Percentiles rank a stretch among this genome's conserved stretches.
Conservation (phyloP, 148 eudicot genomes). For the Rhododendron ferrugineum region DNA sequence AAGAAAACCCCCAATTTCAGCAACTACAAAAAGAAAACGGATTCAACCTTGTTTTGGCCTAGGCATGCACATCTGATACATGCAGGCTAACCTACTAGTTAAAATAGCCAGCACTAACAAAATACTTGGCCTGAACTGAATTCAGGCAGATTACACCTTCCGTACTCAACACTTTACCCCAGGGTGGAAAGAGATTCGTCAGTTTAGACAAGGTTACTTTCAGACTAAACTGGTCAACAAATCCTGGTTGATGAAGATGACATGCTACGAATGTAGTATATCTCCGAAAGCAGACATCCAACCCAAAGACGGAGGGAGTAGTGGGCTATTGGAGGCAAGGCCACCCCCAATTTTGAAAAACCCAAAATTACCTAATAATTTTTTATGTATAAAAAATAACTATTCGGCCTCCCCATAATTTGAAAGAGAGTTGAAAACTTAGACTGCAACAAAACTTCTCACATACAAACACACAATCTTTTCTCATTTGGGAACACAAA, state of each 20-base stretch:
- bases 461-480: too few species aligned
- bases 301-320: background rate
- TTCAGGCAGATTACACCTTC: background rate
- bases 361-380: too few species aligned
- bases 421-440: too few species aligned
- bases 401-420: too few species aligned
- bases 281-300: background rate
- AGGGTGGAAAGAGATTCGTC: slow-evolving; percentile 1
- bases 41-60: background rate
- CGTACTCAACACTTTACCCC: too few species aligned
- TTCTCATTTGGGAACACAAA: too few species aligned
- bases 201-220: background rate
- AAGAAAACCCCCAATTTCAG: background rate
- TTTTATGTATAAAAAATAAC: too few species aligned
- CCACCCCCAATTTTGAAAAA: too few species aligned
- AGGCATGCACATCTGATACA: background rate
- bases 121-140: background rate
- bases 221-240: background rate
- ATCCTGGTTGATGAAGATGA: background rate
- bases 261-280: background rate
- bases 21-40: background rate
- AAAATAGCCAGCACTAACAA: background rate
- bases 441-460: too few species aligned
- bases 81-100: background rate
- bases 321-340: too few species aligned